Percentiles rank a stretch among this genome's conserved stretches.
Conservation (phyloP, 139 green algal genomes). For the Closterium sp. region DNA sequence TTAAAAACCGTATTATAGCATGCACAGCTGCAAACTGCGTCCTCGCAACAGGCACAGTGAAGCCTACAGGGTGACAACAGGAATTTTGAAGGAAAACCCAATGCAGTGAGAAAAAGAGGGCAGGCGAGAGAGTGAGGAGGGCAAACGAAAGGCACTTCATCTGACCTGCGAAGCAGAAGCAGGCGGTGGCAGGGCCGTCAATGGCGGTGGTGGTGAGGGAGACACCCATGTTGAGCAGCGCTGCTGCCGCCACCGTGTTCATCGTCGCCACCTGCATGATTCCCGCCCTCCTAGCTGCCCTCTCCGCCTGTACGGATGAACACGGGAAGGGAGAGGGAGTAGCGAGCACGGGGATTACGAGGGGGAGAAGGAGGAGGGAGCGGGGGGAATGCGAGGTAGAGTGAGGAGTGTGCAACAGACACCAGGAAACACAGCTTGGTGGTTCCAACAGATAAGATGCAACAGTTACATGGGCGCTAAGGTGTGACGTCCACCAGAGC, state of each 20-base stretch:
- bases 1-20: too few species aligned
- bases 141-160: neutral
- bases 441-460: too few species aligned
- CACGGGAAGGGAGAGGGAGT: too few species aligned
- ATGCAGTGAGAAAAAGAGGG: neutral
- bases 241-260: constrained; percentile 72
- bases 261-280: constrained; percentile 52
- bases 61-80: too few species aligned
- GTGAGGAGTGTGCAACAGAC: too few species aligned
- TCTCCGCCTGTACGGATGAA: constrained; percentile 23
- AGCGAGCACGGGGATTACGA: neutral
- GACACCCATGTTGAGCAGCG: constrained; percentile 90
- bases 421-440: too few species aligned
- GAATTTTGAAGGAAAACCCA: neutral
- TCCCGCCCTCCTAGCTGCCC: constrained; percentile 22
- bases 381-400: constrained; percentile 49
- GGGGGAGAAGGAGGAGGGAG: neutral
- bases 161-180: constrained; percentile 35
- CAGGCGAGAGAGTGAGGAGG: neutral
- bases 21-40: too few species aligned
- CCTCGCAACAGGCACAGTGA: neutral
- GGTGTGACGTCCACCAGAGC: too few species aligned
- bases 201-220: constrained; percentile 63
- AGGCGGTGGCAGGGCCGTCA: constrained; percentile 14
- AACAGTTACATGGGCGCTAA: too few species aligned